Percentiles rank a stretch among this genome's conserved stretches.
These are phyloP conservation scores for Passalora sequoiae DNA, from an alignment of 2,329 filamentous ascomycete genomes.

Conservation along the genomic window DNA sequence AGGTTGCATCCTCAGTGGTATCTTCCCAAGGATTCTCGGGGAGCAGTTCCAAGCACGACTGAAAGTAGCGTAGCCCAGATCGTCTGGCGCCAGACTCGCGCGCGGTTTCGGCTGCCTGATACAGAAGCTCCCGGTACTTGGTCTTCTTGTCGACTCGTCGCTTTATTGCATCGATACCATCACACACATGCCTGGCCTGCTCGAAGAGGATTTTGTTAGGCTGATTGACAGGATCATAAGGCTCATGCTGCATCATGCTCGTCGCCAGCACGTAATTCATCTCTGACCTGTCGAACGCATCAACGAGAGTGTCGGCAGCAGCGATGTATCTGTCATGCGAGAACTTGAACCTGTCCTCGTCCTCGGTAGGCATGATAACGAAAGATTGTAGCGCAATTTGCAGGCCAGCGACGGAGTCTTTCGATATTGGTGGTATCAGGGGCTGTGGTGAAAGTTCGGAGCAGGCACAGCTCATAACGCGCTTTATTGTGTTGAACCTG, in stretches of 20 bases:
- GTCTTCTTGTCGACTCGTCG: constrained; percentile 49
- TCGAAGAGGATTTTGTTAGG: constrained; percentile 55
- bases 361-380: constrained; percentile 73
- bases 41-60: constrained; percentile 69
- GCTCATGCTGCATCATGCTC: constrained; percentile 67
- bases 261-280: constrained; percentile 92
- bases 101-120: constrained; percentile 71
- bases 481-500: constrained; percentile 74
- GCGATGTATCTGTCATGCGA: constrained; percentile 82
- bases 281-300: constrained; percentile 60
- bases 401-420: constrained; percentile 71
- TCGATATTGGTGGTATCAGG: constrained; percentile 53
- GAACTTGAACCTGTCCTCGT: constrained; percentile 81
- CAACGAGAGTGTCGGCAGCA: constrained; percentile 65
- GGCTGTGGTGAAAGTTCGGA: constrained; percentile 48
- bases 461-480: constrained; percentile 70
- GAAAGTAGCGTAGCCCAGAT: constrained; percentile 78
- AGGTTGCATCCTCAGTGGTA: constrained; percentile 63
- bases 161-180: constrained; percentile 70
- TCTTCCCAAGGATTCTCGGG: constrained; percentile 75
- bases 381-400: constrained; percentile 75
- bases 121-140: constrained; percentile 67
- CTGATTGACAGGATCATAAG: constrained; percentile 53
- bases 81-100: constrained; percentile 76
- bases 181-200: constrained; percentile 75